phyloP scores from a whole-genome alignment of 805 yeast genomes.

The Cyberlindnera americana region DNA sequence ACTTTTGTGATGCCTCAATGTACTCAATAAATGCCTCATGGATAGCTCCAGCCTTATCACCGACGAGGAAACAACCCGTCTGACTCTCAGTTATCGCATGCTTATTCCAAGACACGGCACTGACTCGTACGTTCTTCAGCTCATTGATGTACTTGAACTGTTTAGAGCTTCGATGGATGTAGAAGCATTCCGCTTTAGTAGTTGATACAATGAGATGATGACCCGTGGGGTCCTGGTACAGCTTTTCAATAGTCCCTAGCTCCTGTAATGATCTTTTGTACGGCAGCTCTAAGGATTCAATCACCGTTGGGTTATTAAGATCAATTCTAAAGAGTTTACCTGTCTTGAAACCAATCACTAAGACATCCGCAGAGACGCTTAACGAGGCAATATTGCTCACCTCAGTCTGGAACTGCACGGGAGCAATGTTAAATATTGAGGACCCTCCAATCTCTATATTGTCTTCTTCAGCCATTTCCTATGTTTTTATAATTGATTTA shows the following conservation, averaged over 20 bases:
- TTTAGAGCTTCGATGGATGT: slow-evolving; percentile 39
- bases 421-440: slow-evolving; percentile 30
- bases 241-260: slow-evolving; percentile 30
- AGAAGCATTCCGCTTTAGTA: slow-evolving; percentile 42
- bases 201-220: slow-evolving; percentile 50
- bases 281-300: slow-evolving; percentile 40
- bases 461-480: slow-evolving; percentile 16
- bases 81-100: slow-evolving; percentile 30
- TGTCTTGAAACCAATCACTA: slow-evolving; percentile 49
- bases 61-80: slow-evolving; percentile 47
- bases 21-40: slow-evolving; percentile 45
- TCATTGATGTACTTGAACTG: slow-evolving; percentile 42
- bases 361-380: slow-evolving; percentile 51
- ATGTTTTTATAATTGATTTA: not conserved
- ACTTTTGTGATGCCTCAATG: slow-evolving; percentile 36
- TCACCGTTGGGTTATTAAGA: slow-evolving; percentile 59
- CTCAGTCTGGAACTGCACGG: slow-evolving; percentile 51
- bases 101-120: slow-evolving; percentile 40
- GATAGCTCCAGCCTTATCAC: slow-evolving; percentile 45
- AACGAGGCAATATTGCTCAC: slow-evolving; percentile 45
- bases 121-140: slow-evolving; percentile 43
- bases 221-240: slow-evolving; percentile 51
- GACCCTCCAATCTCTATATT: slow-evolving; percentile 8
- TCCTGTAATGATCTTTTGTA: slow-evolving; percentile 26
- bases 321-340: slow-evolving; percentile 63